Percentiles rank a stretch among this genome's conserved stretches.
Evolutionary conservation across 2,329 filamentous ascomycete genomes (phyloP).

Genomic region (Aaosphaeria pasadenensis): DNA sequence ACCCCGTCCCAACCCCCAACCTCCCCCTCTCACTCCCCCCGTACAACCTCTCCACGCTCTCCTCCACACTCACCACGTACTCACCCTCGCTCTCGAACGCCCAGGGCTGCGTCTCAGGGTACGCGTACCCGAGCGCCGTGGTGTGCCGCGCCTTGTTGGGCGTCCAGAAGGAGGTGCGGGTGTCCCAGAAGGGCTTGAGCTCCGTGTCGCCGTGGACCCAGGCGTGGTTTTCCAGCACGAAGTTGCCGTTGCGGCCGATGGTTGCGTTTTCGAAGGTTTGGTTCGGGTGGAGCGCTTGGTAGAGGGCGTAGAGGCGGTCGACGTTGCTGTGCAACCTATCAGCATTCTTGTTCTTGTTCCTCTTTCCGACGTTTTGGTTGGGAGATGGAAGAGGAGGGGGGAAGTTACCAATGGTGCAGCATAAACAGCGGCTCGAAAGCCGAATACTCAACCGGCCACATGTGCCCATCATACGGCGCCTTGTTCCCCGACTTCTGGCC

Average conservation of each 20-base stretch:
- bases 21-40: background rate
- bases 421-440: slow-evolving; percentile 9
- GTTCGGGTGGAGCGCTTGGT: slow-evolving; percentile 9
- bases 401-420: slow-evolving; percentile 6
- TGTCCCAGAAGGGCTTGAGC: slow-evolving; percentile 5
- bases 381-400: background rate
- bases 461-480: slow-evolving; percentile 33
- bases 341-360: background rate
- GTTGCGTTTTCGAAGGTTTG: slow-evolving; percentile 3
- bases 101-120: slow-evolving; percentile 11
- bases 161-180: slow-evolving; percentile 4
- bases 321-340: slow-evolving; percentile 1
- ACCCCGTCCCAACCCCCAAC: background rate
- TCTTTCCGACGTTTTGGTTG: too few species aligned
- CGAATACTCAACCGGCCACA: slow-evolving; percentile 4
- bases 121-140: slow-evolving; percentile 8
- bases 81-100: slow-evolving; percentile 2
- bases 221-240: background rate
- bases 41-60: background rate
- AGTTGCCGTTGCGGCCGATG: slow-evolving; percentile 3
- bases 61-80: slow-evolving; percentile 1
- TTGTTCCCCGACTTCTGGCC: slow-evolving; percentile 26
- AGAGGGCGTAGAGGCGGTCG: slow-evolving; percentile 9
- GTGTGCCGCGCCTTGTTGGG: slow-evolving; percentile 5
- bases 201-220: background rate